Evolutionary conservation across 176 grass and related monocot genomes (phyloP).

Genomic region (Triticum turgidum): DNA sequence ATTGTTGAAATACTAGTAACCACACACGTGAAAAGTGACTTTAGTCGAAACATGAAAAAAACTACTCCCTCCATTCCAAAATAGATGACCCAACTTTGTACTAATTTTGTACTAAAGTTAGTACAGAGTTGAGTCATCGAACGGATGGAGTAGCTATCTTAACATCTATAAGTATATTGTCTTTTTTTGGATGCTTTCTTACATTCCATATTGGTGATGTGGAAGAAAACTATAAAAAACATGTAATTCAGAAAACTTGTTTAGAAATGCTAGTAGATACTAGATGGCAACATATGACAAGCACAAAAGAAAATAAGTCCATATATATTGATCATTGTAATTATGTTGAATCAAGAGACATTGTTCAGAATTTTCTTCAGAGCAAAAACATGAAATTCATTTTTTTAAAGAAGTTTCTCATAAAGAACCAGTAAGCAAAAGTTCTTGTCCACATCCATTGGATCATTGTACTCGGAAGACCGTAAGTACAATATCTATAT

Average conservation of each 20-base stretch:
- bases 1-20: neutral
- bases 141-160: neutral
- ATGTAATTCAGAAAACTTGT: neutral
- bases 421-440: neutral
- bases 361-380: neutral
- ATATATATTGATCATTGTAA: neutral
- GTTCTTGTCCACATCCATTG: neutral
- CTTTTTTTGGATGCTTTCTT: neutral
- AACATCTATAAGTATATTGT: neutral
- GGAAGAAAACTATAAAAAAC: neutral
- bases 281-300: neutral
- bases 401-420: neutral
- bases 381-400: neutral
- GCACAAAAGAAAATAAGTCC: neutral
- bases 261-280: neutral
- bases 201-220: neutral
- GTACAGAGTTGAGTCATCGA: too few species aligned
- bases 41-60: neutral
- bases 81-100: too few species aligned
- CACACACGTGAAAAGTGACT: neutral
- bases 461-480: neutral
- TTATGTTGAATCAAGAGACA: neutral
- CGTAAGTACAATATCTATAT: neutral
- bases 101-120: too few species aligned
- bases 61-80: neutral